Evolutionary conservation across 2,329 filamentous ascomycete species (phyloP).

Genomic region (Scleromitrula shiraiana): DNA sequence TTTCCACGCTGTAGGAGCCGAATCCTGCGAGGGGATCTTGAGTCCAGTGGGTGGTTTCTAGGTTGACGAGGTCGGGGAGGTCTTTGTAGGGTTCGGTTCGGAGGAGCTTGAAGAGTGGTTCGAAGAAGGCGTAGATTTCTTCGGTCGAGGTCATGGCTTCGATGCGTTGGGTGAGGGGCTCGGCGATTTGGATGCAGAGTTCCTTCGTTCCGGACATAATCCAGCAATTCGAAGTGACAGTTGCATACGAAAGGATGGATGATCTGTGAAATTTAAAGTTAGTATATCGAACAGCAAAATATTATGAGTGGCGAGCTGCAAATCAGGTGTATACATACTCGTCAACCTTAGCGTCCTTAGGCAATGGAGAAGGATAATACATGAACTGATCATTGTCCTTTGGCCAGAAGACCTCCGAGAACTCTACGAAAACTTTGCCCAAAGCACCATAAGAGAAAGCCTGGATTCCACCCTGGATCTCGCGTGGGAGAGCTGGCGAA

Average conservation of each 20-base stretch:
- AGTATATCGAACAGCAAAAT: neutral
- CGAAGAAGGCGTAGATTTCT: constrained; percentile 35
- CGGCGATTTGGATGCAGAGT: constrained; percentile 36
- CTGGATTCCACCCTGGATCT: constrained; percentile 32
- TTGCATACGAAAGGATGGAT: constrained; percentile 36
- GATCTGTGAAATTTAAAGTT: constrained; percentile 8
- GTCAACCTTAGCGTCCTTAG: constrained; percentile 26
- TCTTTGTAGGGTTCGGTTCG: constrained; percentile 38
- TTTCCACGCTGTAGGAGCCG: constrained; percentile 37
- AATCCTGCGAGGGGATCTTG: constrained; percentile 37
- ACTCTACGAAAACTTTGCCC: constrained; percentile 38
- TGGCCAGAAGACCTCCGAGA: constrained; percentile 36
- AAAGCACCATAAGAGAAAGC: constrained; percentile 35
- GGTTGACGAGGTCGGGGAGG: constrained; percentile 32
- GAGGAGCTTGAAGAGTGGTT: constrained; percentile 36
- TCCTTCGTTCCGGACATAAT: constrained; percentile 37
- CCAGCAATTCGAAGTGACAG: constrained; percentile 37
- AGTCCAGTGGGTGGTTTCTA: constrained; percentile 38
- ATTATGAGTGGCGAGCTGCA: neutral
- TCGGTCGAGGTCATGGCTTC: constrained; percentile 34
- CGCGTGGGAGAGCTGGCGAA: constrained; percentile 31
- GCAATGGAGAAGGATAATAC: constrained; percentile 34
- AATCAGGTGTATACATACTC: constrained; percentile 10
- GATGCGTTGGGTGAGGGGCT: constrained; percentile 37
- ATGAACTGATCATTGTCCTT: constrained; percentile 40